Evolutionary conservation across 2,329 filamentous ascomycete species (phyloP), one percentile per base, ranked within the genome.

Genomic region (Parastagonospora avenae): DNA sequence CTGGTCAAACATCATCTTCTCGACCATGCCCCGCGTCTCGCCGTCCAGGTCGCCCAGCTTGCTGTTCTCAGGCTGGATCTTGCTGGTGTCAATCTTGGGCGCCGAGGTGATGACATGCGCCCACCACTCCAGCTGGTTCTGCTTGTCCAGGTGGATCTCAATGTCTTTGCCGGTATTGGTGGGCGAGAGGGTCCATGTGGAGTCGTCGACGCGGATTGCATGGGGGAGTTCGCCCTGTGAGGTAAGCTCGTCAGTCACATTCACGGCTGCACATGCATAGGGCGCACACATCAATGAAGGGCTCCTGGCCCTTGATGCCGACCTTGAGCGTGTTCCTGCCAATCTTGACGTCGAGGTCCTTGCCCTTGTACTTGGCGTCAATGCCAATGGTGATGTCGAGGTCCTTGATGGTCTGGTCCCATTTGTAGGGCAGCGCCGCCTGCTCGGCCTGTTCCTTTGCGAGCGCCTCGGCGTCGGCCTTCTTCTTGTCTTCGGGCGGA

Each of bases 1-100:
- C 82, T 99, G 94, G 79, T 99, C 94, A 68, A 84, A 99, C 94
- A 99, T 99, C 94, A 99, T 99, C 85, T 99, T 99, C 85, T 99
- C 94, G 38, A 99, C 94, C 93, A 99, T 97, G 52, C 87, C 85
- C 59, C 94, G 85, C 46, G 94, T 99, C 81, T 96, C 90, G 54
- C 94, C 94, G 71, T 97, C 93, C 62, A 99, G 80, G 74, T 99
- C 94, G 50, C 89, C 87, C 68, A 99, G 81, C 75, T 92, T 96
- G 71, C 88, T 92, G 72, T 89, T 92, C 77, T 97, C 94, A 16
- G 94, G 94, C 72, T 87, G 85, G 76, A 99, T 97, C 80, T 96
- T 97, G 66, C 88, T 87, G 31, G 95, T 91, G 77, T 99, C 94
- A 76, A 99, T 96, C 77, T 88, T 90, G 57, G 94, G 94, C 4